These are phyloP conservation scores for Orychophragmus violaceus DNA, from an alignment of 345 rosid genomes.

Conservation along the genomic window DNA sequence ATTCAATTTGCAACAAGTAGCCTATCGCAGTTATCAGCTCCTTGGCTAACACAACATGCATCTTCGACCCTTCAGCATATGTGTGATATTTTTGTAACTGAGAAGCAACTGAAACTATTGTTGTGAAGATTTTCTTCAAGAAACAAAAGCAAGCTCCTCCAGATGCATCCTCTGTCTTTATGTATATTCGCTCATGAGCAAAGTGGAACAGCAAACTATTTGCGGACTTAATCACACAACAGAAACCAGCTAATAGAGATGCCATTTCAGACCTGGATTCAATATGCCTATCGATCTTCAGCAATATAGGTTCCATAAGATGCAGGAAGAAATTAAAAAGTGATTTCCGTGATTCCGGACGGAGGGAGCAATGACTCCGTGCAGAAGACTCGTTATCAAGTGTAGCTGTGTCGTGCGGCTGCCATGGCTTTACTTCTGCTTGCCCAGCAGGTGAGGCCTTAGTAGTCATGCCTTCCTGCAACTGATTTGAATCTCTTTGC, in stretches of 20 bases:
- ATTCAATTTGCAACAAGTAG: conserved; percentile 67
- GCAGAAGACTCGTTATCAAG: conserved; percentile 31
- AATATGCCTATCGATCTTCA: conserved; percentile 44
- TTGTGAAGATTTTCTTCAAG: conserved; percentile 51
- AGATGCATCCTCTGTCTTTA: conserved; percentile 70
- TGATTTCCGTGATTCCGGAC: conserved; percentile 55
- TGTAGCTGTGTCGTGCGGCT: conserved; percentile 15
- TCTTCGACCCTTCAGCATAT: conserved; percentile 31
- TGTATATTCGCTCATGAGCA: conserved; percentile 45
- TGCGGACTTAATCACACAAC: conserved; percentile 45
- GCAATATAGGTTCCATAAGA: conserved; percentile 72
- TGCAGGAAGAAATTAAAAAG: conserved; percentile 73
- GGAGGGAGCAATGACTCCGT: conserved; percentile 38
- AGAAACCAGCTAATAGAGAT: conserved; percentile 37
- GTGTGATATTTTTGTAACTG: conserved; percentile 29
- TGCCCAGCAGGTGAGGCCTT: conserved; percentile 33
- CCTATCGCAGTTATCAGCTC: conserved; percentile 55
- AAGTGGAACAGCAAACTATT: conserved; percentile 53
- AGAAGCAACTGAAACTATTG: conserved; percentile 47
- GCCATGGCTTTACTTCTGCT: conserved; percentile 26
- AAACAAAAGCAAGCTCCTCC: conserved; percentile 71
- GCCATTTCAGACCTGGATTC: conserved; percentile 36
- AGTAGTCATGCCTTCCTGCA: conserved; percentile 33
- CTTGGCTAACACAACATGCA: conserved; percentile 44
- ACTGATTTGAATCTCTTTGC: conserved; percentile 37